These are phyloP conservation scores for Trichoderma pleuroti DNA, from an alignment of 2,329 filamentous ascomycete genomes.

Conservation along the genomic window DNA sequence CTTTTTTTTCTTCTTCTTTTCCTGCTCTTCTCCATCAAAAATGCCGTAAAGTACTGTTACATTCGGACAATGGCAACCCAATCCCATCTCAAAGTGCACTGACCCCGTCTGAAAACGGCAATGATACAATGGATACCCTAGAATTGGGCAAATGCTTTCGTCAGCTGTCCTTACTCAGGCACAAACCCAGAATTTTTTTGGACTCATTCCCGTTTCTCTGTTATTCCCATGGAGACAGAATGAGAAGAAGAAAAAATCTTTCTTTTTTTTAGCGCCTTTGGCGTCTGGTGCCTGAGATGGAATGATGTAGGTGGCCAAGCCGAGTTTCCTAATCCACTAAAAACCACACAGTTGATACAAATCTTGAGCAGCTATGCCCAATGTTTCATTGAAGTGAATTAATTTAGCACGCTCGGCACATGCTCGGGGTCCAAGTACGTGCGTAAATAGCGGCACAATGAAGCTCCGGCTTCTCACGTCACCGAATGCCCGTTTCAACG, in stretches of 20 bases:
- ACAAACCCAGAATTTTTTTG: not conserved
- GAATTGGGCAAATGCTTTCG: not conserved
- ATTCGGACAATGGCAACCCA: not conserved
- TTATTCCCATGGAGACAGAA: not conserved
- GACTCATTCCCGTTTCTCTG: not conserved
- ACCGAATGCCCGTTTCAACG: not conserved
- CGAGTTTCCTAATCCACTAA: not conserved
- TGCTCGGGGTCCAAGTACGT: not conserved
- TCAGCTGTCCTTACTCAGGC: not conserved
- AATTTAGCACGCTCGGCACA: not conserved
- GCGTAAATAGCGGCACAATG: not conserved
- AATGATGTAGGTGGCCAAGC: slow-evolving; percentile 13
- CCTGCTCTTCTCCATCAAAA: not conserved
- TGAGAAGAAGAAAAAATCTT: not conserved
- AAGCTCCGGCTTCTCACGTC: not conserved
- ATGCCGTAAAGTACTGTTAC: not conserved
- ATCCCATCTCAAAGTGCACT: not conserved
- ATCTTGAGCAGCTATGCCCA: not conserved
- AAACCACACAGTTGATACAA: not conserved
- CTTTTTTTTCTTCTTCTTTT: not conserved
- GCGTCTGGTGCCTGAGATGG: not conserved
- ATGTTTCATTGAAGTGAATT: not conserved
- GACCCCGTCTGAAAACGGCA: slow-evolving; percentile 6
- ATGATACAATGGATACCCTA: slow-evolving; percentile 5
- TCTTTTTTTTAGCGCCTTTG: not conserved